A percentile compares a stretch with the other conserved stretches of the same genome.
These are phyloP conservation scores for Aspergillus sp. DNA, from an alignment of 2,329 filamentous ascomycete species.

Conservation along the genomic window DNA sequence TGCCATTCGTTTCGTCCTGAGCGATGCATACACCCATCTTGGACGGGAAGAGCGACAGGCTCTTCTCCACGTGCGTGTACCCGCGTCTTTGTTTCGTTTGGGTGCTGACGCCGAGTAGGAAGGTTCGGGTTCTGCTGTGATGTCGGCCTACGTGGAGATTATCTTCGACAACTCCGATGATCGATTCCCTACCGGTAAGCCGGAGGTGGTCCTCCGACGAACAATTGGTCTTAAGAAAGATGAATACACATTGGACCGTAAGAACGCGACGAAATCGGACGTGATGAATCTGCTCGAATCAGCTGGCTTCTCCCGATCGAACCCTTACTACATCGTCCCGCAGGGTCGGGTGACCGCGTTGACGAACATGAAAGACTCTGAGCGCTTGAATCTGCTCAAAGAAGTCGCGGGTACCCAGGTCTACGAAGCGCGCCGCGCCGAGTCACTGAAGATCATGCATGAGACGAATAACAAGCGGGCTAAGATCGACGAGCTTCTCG, in stretches of 20 bases:
- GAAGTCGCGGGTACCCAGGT: slow-evolving; percentile 98
- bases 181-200: slow-evolving; percentile 88
- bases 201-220: slow-evolving; percentile 84
- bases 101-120: slow-evolving; percentile 54
- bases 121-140: slow-evolving; percentile 94
- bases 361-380: slow-evolving; percentile 98
- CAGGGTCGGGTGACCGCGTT: slow-evolving; percentile 93
- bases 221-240: slow-evolving; percentile 98
- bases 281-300: slow-evolving; percentile 95
- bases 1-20: slow-evolving; percentile 95
- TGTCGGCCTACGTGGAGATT: slow-evolving; percentile 99
- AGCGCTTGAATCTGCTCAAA: slow-evolving; percentile 85
- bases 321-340: slow-evolving; percentile 98
- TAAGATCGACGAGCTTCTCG: slow-evolving; percentile 90
- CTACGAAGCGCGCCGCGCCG: slow-evolving; percentile 86
- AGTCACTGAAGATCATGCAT: slow-evolving; percentile 94
- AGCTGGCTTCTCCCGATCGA: slow-evolving; percentile 93
- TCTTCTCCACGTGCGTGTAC: slow-evolving; percentile 68
- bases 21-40: slow-evolving; percentile 96
- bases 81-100: not conserved
- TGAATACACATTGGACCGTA: slow-evolving; percentile 95
- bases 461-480: slow-evolving; percentile 92
- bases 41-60: slow-evolving; percentile 93
- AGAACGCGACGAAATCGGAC: slow-evolving; percentile 90
- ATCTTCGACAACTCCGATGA: slow-evolving; percentile 98